Percentiles rank a stretch among this genome's conserved stretches.
Conservation (phyloP, 371 early-diverging fungal genomes). For the Mucor velutinosus region DNA sequence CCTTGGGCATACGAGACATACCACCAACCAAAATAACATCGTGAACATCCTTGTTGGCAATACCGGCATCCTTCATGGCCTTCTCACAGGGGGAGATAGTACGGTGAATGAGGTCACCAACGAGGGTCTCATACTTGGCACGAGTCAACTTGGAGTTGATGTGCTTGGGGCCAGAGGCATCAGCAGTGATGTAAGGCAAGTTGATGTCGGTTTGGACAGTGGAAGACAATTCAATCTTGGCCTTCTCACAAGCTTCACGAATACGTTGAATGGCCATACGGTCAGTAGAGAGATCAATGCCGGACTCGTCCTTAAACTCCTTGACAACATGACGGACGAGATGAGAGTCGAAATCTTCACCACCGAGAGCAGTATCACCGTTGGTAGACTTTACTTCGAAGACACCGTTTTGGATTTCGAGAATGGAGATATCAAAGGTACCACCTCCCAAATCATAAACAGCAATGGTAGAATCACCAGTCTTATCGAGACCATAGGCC, state of each 20-base stretch:
- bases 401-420: constrained; percentile 97
- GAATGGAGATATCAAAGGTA: constrained; percentile 99
- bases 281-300: constrained; percentile 76
- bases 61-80: constrained; percentile 96
- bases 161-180: constrained; percentile 94
- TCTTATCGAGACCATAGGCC: constrained; percentile 97
- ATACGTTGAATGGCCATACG: constrained; percentile 95
- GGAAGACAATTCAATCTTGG: constrained; percentile 97
- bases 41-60: constrained; percentile 79
- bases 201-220: constrained; percentile 93
- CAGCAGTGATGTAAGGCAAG: constrained; percentile 94
- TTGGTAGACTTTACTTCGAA: constrained; percentile 98
- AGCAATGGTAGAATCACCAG: constrained; percentile 89
- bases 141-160: constrained; percentile 93
- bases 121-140: constrained; percentile 88
- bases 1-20: constrained; percentile 98
- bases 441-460: constrained; percentile 99
- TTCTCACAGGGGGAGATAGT: constrained; percentile 95
- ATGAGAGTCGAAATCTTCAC: constrained; percentile 97
- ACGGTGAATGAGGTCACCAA: constrained; percentile 81
- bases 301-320: constrained; percentile 84
- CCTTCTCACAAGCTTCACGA: constrained; percentile 97
- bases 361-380: constrained; percentile 98
- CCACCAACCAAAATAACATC: constrained; percentile 99
- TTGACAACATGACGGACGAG: constrained; percentile 83